Base-by-base conservation (phyloP, 345 rosid genomes). In the Citrus sp. region DNA sequence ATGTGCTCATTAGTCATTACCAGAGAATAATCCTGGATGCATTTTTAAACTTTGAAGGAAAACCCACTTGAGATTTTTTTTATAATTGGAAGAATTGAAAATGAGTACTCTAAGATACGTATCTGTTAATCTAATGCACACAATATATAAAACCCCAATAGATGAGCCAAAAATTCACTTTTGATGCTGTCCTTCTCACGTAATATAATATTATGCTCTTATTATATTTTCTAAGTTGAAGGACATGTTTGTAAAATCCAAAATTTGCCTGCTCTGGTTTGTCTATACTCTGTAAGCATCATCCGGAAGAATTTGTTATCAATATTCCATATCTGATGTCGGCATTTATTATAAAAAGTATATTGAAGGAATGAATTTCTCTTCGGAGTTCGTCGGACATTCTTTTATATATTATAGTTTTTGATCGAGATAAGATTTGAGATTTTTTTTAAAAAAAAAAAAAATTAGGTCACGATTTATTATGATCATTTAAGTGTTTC, bases 121-220 rank as follows among this genome's bases (percentile, higher is more conserved):
- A 46, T 46, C 51, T 46, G 0, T 46, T 46, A 46, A 46, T 13
- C 18, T 46, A 46, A 46, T 46, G 51, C 1, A 3, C 16, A 46
- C 4, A 3, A 46, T 0, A 46, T 16, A 60, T 8, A 24, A 24
- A n/a, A 22, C 18, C 30, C 22, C 13, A 63, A 32, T 30, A 54
- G 19, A 63, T 46, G 27, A 7, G 78, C 71, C 78, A 75, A 75
- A 65, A 49, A 30, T 21, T 64, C 25, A 49, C 78, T 75, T 75
- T 75, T 63, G 61, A 22, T 21, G 71, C 8, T 35, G 78, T 75
- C 60, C 14, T 30, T 30, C 3, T 70, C 74, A 14, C 1, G 55
- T 13, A 16, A 16, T n/a, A 35, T 37, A 22, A 24, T 30, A 30
- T 16, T 64, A 30, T 19, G 3, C 5, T 46, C 51, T 46, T 46